A percentile compares a stretch with the other conserved stretches of the same genome.
phyloP scores from a whole-genome alignment of 139 green algal genomes.

The Protoeuglena noctilucae region DNA sequence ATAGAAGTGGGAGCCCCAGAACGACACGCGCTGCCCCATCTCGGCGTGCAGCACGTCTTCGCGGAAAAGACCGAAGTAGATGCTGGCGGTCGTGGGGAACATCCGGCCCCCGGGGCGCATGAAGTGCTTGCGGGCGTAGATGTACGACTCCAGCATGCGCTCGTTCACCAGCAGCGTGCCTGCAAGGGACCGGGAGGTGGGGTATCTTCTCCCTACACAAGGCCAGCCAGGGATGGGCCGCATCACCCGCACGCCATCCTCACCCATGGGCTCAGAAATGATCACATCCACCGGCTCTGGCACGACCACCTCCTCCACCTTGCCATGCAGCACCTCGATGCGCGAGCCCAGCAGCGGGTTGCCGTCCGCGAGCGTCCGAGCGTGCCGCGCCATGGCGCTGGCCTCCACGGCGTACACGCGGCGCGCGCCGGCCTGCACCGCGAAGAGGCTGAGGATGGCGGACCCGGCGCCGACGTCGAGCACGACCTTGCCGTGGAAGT shows the following conservation, averaged over 20 bases:
- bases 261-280: slow-evolving; percentile 62
- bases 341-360: slow-evolving; percentile 39
- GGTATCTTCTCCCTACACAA: no score
- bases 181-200: no score
- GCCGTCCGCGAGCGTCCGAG: slow-evolving; percentile 36
- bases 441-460: slow-evolving; percentile 92
- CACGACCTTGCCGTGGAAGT: slow-evolving; percentile 79
- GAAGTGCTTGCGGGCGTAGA: slow-evolving; percentile 74
- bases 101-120: slow-evolving; percentile 81
- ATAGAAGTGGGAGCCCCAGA: slow-evolving; percentile 71
- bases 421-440: slow-evolving; percentile 54
- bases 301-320: slow-evolving; percentile 27
- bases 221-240: no score
- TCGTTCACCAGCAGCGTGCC: slow-evolving; percentile 94
- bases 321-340: slow-evolving; percentile 24
- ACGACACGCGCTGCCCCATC: slow-evolving; percentile 36
- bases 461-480: slow-evolving; percentile 87
- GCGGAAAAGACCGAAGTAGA: slow-evolving; percentile 66
- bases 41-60: slow-evolving; percentile 65
- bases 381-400: slow-evolving; percentile 60
- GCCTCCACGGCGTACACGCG: slow-evolving; percentile 93
- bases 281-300: slow-evolving; percentile 40
- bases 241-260: no score
- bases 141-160: slow-evolving; percentile 88
- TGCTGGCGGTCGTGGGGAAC: slow-evolving; percentile 68